These are phyloP conservation scores for Neobulgaria alba DNA, from an alignment of 2,329 filamentous ascomycete species.

Conservation along the genomic window DNA sequence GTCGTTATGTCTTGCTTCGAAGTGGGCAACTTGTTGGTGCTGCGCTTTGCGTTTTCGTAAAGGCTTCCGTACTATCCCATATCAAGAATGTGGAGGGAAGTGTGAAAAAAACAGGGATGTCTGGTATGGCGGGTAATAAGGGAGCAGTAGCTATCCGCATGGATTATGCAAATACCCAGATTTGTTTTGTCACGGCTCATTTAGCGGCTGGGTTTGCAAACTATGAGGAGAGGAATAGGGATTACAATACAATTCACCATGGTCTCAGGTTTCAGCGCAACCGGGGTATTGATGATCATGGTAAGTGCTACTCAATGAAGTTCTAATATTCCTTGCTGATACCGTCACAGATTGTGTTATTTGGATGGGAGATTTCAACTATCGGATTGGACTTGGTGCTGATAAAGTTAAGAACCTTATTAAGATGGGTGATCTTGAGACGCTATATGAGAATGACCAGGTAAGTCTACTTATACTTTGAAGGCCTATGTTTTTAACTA, in stretches of 20 bases:
- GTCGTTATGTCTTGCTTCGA: conserved; percentile 80
- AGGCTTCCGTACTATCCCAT: conserved; percentile 61
- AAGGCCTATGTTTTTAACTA: neutral
- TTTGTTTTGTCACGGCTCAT: conserved; percentile 96
- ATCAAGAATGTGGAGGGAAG: conserved; percentile 97
- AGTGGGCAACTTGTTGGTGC: conserved; percentile 93
- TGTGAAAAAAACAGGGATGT: conserved; percentile 90
- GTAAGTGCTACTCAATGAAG: conserved; percentile 31
- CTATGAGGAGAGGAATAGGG: conserved; percentile 89
- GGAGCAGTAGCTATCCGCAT: conserved; percentile 94
- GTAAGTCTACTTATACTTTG: conserved; percentile 32
- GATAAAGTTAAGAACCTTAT: conserved; percentile 71
- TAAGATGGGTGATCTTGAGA: conserved; percentile 62
- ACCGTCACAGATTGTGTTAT: conserved; percentile 57
- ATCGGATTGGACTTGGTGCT: conserved; percentile 78
- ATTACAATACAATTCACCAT: conserved; percentile 62
- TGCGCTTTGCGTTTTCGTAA: conserved; percentile 85
- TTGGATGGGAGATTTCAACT: conserved; percentile 98
- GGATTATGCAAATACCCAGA: conserved; percentile 83
- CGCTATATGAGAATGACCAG: conserved; percentile 86
- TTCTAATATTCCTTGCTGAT: conserved; percentile 15
- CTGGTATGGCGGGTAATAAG: conserved; percentile 96
- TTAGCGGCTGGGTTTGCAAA: conserved; percentile 93
- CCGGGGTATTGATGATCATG: conserved; percentile 83
- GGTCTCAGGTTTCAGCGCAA: conserved; percentile 89